Base-by-base conservation (phyloP, 2,329 filamentous ascomycete genomes). In the Bipolaris victoriae region DNA sequence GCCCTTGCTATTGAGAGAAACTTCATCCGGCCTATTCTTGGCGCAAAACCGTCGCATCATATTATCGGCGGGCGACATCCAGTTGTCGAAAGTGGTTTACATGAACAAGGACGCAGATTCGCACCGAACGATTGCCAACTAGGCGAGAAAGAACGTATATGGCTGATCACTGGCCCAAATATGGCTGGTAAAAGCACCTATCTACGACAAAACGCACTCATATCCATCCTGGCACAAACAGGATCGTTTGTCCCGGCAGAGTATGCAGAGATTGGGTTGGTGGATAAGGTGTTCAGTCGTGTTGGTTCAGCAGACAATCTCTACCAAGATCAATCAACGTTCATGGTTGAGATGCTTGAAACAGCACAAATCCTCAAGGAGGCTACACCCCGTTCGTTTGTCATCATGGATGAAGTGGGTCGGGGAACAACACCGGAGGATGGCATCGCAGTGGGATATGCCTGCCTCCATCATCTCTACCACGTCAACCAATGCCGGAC, bases 331-430 rank as follows among this genome's bases (percentile, higher is more conserved):
- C 93, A 98, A 76, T 97, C 92, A 51, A 99, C 96, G 0, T 99
- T 99, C 77, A 98, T 99, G 95, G 92, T 98, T 1, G 95, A 99
- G 79, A 99, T 99, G 95, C 84, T 97, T 2, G 95, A 99, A 78
- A 97, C 95, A 18, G 93, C 94, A 1, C 84, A 90, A 24, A 99
- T 99, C 51, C 83, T 99, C 50, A 90, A 89, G 59, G 84, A 90
- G 64, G 94, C 95, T 0, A 98, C 94, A 0, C 79, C 87, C 1
- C 84, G 89, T 22, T 95, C 90, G 0, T 96, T 99, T 68, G 94
- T 83, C 59, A 94, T 99, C 75, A 98, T 99, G 94, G 95, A 99
- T 75, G 95, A 99, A 80, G 91, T 99, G 36, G 95, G 95, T 0
- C 85, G 95, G 46, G 95, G 95, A 7, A 99, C 96, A 0, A 97